A percentile compares a stretch with the other conserved stretches of the same genome.
These are phyloP conservation scores for Bruguiera parviflora DNA, from an alignment of 345 rosid genomes.

Conservation along the genomic window DNA sequence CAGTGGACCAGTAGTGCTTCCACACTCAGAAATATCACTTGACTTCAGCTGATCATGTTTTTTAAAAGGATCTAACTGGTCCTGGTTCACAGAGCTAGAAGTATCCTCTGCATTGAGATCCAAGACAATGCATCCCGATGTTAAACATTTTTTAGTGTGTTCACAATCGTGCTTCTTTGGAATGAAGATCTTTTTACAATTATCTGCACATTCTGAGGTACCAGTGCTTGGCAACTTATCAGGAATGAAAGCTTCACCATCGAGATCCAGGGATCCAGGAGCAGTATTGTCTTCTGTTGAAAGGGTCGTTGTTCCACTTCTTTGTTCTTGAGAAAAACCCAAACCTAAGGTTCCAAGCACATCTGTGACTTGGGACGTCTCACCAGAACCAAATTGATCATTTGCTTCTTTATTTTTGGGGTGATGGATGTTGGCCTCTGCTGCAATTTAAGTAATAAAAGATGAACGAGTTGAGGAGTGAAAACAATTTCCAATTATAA, in stretches of 20 bases:
- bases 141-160: slow-evolving; percentile 23
- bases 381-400: slow-evolving; percentile 24
- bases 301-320: slow-evolving; percentile 11
- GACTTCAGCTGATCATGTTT: slow-evolving; percentile 27
- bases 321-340: slow-evolving; percentile 28
- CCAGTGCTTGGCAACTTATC: slow-evolving; percentile 10
- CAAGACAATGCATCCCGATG: slow-evolving; percentile 36
- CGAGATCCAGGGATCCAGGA: slow-evolving; percentile 38
- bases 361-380: slow-evolving; percentile 35
- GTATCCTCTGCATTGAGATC: slow-evolving; percentile 54
- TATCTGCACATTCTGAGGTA: slow-evolving; percentile 22
- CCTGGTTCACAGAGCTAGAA: slow-evolving; percentile 48
- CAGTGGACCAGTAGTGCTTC: slow-evolving; percentile 50
- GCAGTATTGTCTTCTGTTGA: slow-evolving; percentile 14
- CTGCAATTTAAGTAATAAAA: not conserved
- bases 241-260: slow-evolving; percentile 24
- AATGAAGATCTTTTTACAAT: slow-evolving; percentile 21
- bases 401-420: slow-evolving; percentile 18
- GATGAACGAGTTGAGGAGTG: too few species aligned
- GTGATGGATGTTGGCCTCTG: slow-evolving; percentile 12
- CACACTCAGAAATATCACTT: slow-evolving; percentile 63
- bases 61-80: slow-evolving; percentile 31
- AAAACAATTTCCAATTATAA: not conserved
- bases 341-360: slow-evolving; percentile 25
- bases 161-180: slow-evolving; percentile 21